Evolutionary conservation across 441 rosid species (phyloP), one percentile per base, ranked within the genome.

Genomic region (Bocquillonia castaneifolia): DNA sequence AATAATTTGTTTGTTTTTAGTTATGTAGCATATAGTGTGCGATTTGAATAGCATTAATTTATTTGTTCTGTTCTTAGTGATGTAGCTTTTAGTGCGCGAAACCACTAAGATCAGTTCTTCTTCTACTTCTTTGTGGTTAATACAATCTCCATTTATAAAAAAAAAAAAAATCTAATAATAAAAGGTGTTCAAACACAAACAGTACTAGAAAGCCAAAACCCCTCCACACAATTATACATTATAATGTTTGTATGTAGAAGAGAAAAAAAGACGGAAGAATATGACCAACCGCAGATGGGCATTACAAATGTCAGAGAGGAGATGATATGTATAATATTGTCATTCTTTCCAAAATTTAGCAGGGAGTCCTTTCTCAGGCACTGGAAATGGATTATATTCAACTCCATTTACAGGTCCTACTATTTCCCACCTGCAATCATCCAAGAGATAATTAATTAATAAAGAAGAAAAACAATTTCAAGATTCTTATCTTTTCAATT

Each of bases 381-480:
- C 83, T 12, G 96, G 97, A 68, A 94, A 94, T 70, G 99, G 99
- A 57, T 88, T 77, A 68, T 91, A 87, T 66, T 90, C 84, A 68
- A 89, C 82, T 79, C 96, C 92, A 73, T 68, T 42, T 47, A 69
- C 76, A 13, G 74, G 60, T 40, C 91, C 91, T 75, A 80, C 83
- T 76, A 85, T 81, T 73, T 89, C 88, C 89, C 95, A 93, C 77
- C 97, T 93, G 79, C 86, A n/a, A n/a, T n/a, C n/a, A n/a, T n/a
- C 45, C 15, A 12, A 44, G 23, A 48, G 6, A 18, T n/a, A 6
- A 48, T 12, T 10, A 42, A 42, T 15, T 9, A 42, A 42, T 13
- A 42, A 10, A 42, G 0, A 42, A 42, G 18, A 42, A 40, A 42
- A 18, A 42, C 1, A 0, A 0, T 10, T 10, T 42, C 2, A 8